These are phyloP conservation scores for Saprolegnia parasitica DNA, from an alignment of 352 stramenopile species.

Conservation along the genomic window DNA sequence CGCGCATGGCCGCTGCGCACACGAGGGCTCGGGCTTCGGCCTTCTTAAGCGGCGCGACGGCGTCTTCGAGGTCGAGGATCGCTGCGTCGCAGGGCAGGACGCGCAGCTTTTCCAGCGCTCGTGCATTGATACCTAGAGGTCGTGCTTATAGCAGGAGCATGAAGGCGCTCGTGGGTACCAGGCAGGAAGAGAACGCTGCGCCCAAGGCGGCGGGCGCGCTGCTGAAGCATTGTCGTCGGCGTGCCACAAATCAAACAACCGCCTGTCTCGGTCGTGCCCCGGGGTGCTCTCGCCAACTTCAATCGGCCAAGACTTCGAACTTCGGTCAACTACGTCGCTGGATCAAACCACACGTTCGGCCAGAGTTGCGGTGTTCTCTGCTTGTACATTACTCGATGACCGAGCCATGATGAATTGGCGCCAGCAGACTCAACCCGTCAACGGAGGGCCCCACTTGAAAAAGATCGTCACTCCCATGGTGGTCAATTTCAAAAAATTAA, in stretches of 20 bases:
- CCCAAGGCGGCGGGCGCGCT: conserved; percentile 1
- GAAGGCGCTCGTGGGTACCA: neutral
- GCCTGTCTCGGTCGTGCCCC: no score
- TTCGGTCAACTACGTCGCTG: no score
- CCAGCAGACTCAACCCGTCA: no score
- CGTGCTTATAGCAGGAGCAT: neutral
- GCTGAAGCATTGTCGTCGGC: conserved; percentile 7
- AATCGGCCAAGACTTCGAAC: neutral
- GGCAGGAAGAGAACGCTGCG: conserved; percentile 23
- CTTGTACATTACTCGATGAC: no score
- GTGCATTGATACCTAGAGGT: conserved; percentile 19
- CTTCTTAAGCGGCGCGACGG: conserved; percentile 37
- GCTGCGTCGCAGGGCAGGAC: conserved; percentile 34
- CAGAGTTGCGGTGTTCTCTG: no score
- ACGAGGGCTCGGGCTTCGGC: conserved; percentile 31
- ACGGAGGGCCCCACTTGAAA: no score
- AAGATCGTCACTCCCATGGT: no score
- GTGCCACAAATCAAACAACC: neutral
- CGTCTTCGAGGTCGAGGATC: conserved; percentile 46
- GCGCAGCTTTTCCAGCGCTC: conserved; percentile 33
- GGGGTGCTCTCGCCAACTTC: no score
- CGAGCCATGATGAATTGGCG: no score
- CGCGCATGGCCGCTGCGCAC: conserved; percentile 31
- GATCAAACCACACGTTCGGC: no score
- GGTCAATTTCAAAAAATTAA: no score